Conservation (phyloP, 805 yeast genomes). For the Grigorovia humatica region DNA sequence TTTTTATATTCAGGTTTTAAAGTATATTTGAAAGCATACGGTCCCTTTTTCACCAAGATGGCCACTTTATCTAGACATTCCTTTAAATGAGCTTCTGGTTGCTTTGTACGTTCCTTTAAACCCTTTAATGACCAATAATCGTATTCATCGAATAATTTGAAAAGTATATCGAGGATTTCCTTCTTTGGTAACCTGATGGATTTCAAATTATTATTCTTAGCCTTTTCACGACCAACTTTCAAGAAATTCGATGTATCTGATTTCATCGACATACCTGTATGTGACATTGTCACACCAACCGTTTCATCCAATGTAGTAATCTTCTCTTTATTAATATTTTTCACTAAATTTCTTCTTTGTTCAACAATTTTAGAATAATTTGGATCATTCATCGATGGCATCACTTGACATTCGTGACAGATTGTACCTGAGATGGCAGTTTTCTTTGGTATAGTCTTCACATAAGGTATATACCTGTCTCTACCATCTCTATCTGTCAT, state of each 20-base stretch:
- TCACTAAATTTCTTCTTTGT: conserved; percentile 40
- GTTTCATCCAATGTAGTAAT: conserved; percentile 63
- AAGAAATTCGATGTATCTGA: conserved; percentile 64
- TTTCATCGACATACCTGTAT: conserved; percentile 76
- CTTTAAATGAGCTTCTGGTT: conserved; percentile 87
- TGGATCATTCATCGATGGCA: conserved; percentile 65
- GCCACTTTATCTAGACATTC: conserved; percentile 90
- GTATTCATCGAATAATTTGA: conserved; percentile 84
- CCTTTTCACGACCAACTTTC: conserved; percentile 39
- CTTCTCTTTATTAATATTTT: conserved; percentile 45
- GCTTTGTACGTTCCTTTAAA: conserved; percentile 83
- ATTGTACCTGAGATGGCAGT: conserved; percentile 81
- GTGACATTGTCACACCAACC: conserved; percentile 81
- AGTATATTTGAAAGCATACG: conserved; percentile 86
- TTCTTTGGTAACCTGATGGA: conserved; percentile 91
- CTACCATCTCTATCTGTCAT: conserved; percentile 32
- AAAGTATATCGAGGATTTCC: conserved; percentile 78
- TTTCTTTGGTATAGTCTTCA: conserved; percentile 78
- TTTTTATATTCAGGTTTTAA: conserved; percentile 83
- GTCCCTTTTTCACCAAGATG: conserved; percentile 82
- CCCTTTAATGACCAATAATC: conserved; percentile 97
- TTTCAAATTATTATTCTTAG: conserved; percentile 38
- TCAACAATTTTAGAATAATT: conserved; percentile 58
- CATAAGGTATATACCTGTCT: conserved; percentile 60
- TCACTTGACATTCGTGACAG: conserved; percentile 83